A percentile compares a stretch with the other conserved stretches of the same genome.
Conservation (phyloP, 2,329 filamentous ascomycete species). For the Calonectria honghensis region DNA sequence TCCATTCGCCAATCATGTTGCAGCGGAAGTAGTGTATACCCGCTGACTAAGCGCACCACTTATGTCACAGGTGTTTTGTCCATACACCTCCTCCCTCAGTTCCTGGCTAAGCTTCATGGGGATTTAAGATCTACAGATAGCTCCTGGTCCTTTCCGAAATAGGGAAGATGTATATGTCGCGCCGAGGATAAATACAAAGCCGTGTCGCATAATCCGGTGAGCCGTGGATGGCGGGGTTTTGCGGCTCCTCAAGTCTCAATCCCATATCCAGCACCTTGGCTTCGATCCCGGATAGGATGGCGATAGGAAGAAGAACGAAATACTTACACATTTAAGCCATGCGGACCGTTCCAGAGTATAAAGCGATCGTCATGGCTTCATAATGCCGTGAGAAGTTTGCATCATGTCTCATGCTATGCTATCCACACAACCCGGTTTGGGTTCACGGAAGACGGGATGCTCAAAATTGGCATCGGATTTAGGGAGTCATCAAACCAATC, state of each 20-base stretch:
- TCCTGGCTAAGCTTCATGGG: background rate
- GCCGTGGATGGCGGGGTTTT: background rate
- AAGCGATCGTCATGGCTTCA: background rate
- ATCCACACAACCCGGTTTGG: background rate
- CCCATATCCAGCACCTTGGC: background rate
- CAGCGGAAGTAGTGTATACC: background rate
- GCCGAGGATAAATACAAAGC: background rate
- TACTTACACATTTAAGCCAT: background rate
- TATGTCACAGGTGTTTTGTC: background rate
- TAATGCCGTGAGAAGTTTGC: background rate
- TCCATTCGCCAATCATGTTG: background rate
- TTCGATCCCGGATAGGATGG: background rate
- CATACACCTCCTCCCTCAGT: background rate
- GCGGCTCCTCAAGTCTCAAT: background rate
- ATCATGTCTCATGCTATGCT: background rate
- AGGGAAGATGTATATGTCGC: too few relatives aligned
- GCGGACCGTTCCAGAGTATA: background rate
- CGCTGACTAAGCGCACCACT: conserved; percentile 1
- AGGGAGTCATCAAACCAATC: background rate
- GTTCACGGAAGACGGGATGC: background rate
- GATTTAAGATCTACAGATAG: background rate
- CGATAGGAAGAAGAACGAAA: background rate
- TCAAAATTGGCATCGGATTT: background rate
- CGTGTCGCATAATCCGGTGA: background rate
- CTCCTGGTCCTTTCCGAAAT: background rate